Evolutionary conservation across 1,284 basidiomycete species (phyloP).

Genomic region (Microstroma glucosiphilum): DNA sequence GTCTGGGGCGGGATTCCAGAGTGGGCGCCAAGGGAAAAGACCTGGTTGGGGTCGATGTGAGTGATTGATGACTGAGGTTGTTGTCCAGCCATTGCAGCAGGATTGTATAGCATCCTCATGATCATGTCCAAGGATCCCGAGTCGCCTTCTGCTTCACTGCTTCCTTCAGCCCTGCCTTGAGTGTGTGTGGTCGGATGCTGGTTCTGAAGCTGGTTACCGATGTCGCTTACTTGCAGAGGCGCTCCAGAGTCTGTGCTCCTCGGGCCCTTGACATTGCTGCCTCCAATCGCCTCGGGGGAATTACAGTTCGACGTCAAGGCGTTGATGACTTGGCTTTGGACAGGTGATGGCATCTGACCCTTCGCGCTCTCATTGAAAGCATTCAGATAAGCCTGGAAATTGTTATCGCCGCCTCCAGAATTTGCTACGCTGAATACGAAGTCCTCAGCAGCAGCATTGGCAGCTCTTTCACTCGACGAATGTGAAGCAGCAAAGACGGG

Average conservation of each 20-base stretch:
- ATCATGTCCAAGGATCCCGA: constrained; percentile 25
- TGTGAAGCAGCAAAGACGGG: constrained; percentile 25
- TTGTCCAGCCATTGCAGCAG: constrained; percentile 21
- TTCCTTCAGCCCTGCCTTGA: background rate
- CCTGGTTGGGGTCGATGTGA: constrained; percentile 44
- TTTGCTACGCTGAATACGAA: no score
- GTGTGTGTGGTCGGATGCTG: constrained; percentile 3
- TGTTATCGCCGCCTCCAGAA: background rate
- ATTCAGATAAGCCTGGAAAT: background rate
- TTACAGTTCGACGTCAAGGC: background rate
- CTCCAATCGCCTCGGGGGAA: background rate
- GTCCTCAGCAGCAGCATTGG: no score
- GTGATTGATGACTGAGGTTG: constrained; percentile 25
- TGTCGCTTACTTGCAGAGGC: background rate
- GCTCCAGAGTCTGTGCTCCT: background rate
- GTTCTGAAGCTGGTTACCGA: background rate
- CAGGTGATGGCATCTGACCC: background rate
- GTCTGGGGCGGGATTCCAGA: constrained; percentile 5
- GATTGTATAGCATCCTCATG: constrained; percentile 46
- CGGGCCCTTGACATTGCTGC: background rate
- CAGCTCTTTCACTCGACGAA: background rate
- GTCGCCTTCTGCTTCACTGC: background rate
- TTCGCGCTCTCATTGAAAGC: background rate
- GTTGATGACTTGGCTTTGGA: background rate
- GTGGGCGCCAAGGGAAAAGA: constrained; percentile 28